A percentile compares a stretch with the other conserved stretches of the same genome.
These are phyloP conservation scores for Colletotrichum godetiae DNA, from an alignment of 2,329 filamentous ascomycete species.

Conservation along the genomic window DNA sequence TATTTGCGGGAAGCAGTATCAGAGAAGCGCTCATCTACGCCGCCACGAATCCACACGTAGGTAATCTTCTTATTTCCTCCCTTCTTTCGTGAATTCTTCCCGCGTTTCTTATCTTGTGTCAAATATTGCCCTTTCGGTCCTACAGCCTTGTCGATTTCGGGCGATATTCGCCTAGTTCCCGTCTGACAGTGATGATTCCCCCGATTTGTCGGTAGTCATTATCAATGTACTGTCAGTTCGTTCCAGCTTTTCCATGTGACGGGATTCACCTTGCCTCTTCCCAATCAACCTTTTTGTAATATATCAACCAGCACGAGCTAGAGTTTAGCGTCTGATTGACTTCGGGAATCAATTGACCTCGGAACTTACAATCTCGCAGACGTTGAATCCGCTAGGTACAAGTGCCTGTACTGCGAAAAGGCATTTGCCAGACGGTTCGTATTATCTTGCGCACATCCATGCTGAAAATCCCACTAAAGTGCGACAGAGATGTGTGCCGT, in stretches of 20 bases:
- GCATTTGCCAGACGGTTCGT: conserved; percentile 38
- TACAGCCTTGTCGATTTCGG: background rate
- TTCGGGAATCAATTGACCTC: background rate
- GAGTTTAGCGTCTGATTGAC: background rate
- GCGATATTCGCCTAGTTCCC: background rate
- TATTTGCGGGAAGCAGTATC: conserved; percentile 41
- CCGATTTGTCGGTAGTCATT: background rate
- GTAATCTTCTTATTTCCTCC: conserved; percentile 5
- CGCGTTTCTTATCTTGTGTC: background rate
- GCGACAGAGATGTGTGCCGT: conserved; percentile 40
- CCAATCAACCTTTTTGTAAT: background rate
- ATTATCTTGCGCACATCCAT: background rate
- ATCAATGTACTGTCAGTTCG: background rate
- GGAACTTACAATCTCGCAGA: conserved; percentile 19
- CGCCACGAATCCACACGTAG: conserved; percentile 43
- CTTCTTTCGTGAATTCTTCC: background rate
- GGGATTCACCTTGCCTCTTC: background rate
- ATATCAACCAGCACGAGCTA: background rate
- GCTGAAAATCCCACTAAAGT: background rate
- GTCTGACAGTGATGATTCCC: background rate
- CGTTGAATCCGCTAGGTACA: conserved; percentile 25
- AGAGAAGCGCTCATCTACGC: conserved; percentile 41
- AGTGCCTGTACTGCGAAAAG: conserved; percentile 38
- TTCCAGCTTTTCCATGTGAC: background rate
- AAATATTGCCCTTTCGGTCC: background rate